These are phyloP conservation scores for Pterocarpus macrocarpus DNA, from an alignment of 306 rosid species.

Conservation along the genomic window DNA sequence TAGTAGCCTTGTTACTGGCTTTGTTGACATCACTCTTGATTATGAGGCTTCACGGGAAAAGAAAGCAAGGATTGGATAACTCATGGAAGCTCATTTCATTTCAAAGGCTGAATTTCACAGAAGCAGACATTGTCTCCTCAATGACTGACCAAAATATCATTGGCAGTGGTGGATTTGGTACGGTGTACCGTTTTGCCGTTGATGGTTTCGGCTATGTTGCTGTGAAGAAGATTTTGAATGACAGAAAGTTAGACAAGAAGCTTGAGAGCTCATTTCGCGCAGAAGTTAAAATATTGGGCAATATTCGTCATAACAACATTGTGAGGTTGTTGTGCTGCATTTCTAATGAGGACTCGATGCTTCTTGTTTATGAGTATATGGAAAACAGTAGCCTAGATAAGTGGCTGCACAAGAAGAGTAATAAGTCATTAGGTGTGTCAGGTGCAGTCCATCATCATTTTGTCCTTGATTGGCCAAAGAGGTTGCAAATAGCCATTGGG, in stretches of 20 bases:
- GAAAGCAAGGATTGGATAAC: conserved; percentile 38
- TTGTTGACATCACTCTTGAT: conserved; percentile 31
- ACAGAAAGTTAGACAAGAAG: conserved; percentile 42
- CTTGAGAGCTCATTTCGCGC: conserved; percentile 49
- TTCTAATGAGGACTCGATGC: conserved; percentile 48
- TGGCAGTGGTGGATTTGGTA: conserved; percentile 52
- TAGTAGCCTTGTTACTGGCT: conserved; percentile 27
- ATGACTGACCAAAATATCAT: conserved; percentile 48
- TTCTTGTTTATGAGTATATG: conserved; percentile 49
- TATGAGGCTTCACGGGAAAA: conserved; percentile 36
- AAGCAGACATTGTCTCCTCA: conserved; percentile 43
- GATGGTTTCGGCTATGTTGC: conserved; percentile 47
- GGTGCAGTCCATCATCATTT: background rate
- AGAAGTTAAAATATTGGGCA: conserved; percentile 49
- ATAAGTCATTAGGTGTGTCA: background rate
- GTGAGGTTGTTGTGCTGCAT: conserved; percentile 51
- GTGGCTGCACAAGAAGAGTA: conserved; percentile 46
- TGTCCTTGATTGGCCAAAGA: conserved; percentile 51
- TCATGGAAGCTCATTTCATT: conserved; percentile 54
- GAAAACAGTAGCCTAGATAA: conserved; percentile 49
- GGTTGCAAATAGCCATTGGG: conserved; percentile 53
- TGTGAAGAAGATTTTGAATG: conserved; percentile 48
- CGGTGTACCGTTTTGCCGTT: conserved; percentile 42
- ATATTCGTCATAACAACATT: conserved; percentile 50
- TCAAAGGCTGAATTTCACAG: conserved; percentile 50